A percentile compares a stretch with the other conserved stretches of the same genome.
Evolutionary conservation across 1,139 yeast genomes (phyloP).

Genomic region (Nakaseomyces nivariensis): DNA sequence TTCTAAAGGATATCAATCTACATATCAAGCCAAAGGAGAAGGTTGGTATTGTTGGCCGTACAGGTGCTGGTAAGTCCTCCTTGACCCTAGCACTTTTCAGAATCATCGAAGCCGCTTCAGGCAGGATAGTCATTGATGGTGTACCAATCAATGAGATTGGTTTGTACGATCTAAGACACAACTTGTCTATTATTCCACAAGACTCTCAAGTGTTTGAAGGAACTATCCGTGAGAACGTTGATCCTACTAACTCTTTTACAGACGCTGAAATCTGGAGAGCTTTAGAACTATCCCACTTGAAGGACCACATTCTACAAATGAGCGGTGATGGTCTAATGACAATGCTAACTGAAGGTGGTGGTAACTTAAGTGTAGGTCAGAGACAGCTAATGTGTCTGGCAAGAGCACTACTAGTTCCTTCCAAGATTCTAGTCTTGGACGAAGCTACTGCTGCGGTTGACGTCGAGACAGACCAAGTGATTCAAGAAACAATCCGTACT

Average conservation of each 20-base stretch:
- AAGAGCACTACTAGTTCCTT: conserved; percentile 71
- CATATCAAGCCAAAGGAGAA: conserved; percentile 70
- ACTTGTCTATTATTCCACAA: conserved; percentile 87
- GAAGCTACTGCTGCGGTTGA: conserved; percentile 98
- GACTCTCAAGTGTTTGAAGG: conserved; percentile 97
- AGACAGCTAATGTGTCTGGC: conserved; percentile 88
- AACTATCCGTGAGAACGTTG: conserved; percentile 75
- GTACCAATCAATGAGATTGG: conserved; percentile 66
- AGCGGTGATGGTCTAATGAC: conserved; percentile 49
- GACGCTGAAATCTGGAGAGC: conserved; percentile 84
- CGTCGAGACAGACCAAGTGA: conserved; percentile 81
- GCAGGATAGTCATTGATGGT: conserved; percentile 66
- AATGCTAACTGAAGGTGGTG: conserved; percentile 68
- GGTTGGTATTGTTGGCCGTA: conserved; percentile 89
- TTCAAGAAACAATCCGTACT: conserved; percentile 77
- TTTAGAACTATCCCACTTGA: conserved; percentile 75
- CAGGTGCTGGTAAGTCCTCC: conserved; percentile 96
- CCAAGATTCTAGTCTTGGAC: conserved; percentile 73
- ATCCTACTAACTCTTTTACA: conserved; percentile 60
- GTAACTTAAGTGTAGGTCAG: conserved; percentile 84
- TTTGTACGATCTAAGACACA: conserved; percentile 71
- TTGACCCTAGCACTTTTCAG: conserved; percentile 83
- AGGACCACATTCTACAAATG: conserved; percentile 62
- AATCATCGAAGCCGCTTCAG: conserved; percentile 71
- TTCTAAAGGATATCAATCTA: conserved; percentile 61